Evolutionary conservation across 1,139 yeast species (phyloP).

Genomic region (Komagataea norvegica): DNA sequence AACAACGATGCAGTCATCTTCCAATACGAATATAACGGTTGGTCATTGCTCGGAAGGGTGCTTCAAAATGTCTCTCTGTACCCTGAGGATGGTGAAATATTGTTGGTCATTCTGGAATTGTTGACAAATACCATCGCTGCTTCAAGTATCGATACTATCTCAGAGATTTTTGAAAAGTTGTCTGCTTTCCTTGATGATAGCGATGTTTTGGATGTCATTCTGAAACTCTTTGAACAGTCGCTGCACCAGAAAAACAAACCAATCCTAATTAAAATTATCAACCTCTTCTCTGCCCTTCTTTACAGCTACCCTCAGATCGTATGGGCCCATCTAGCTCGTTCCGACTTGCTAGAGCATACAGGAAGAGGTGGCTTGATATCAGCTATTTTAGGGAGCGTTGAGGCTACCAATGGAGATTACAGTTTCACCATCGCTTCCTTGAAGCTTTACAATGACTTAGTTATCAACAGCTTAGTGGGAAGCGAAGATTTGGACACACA

Average conservation of each 20-base stretch:
- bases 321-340: constrained; percentile 73
- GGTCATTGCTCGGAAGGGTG: constrained; percentile 79
- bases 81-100: constrained; percentile 36
- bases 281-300: constrained; percentile 47
- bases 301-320: constrained; percentile 57
- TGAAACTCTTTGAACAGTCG: constrained; percentile 64
- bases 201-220: constrained; percentile 65
- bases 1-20: constrained; percentile 56
- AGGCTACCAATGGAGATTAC: constrained; percentile 64
- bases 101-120: constrained; percentile 48
- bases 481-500: constrained; percentile 39
- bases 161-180: constrained; percentile 42
- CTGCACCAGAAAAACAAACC: constrained; percentile 49
- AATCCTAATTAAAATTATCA: constrained; percentile 44
- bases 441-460: constrained; percentile 49
- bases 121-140: constrained; percentile 45
- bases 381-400: constrained; percentile 65
- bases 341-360: constrained; percentile 57
- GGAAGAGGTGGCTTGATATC: constrained; percentile 69
- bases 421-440: constrained; percentile 58
- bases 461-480: constrained; percentile 46
- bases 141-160: constrained; percentile 38
- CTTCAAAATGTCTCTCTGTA: constrained; percentile 48
- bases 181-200: constrained; percentile 59
- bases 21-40: constrained; percentile 72